phyloP scores from a whole-genome alignment of 2,329 filamentous ascomycete genomes.

The Pestalotiopsis fici region DNA sequence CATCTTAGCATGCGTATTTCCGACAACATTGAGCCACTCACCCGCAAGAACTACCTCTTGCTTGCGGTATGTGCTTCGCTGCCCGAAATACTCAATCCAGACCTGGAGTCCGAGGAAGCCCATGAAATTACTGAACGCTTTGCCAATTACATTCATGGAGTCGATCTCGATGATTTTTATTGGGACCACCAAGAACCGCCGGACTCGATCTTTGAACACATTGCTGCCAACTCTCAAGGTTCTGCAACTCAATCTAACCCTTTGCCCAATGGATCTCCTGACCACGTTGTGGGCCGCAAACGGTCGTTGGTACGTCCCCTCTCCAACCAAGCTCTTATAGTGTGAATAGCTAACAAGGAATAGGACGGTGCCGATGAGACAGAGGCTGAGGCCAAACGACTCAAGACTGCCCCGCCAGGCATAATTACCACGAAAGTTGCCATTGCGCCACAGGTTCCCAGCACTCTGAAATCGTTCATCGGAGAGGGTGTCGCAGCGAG shows the following conservation, averaged over 20 bases:
- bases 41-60: slow-evolving; percentile 48
- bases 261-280: slow-evolving; percentile 9
- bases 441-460: slow-evolving; percentile 24
- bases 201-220: slow-evolving; percentile 47
- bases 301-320: slow-evolving; percentile 45
- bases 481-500: slow-evolving; percentile 18
- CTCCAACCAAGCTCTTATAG: neutral
- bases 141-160: slow-evolving; percentile 43
- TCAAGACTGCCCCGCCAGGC: slow-evolving; percentile 26
- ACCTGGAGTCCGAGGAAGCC: slow-evolving; percentile 40
- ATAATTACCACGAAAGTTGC: slow-evolving; percentile 21
- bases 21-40: slow-evolving; percentile 37
- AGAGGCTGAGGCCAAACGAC: slow-evolving; percentile 29
- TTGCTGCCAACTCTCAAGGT: slow-evolving; percentile 39
- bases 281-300: slow-evolving; percentile 38
- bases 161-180: slow-evolving; percentile 35
- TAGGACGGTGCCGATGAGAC: slow-evolving; percentile 33
- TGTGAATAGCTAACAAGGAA: slow-evolving; percentile 18
- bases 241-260: slow-evolving; percentile 29
- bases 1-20: slow-evolving; percentile 52
- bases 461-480: slow-evolving; percentile 30
- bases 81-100: slow-evolving; percentile 38
- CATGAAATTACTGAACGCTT: slow-evolving; percentile 50
- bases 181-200: slow-evolving; percentile 52
- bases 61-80: slow-evolving; percentile 30